Base-by-base conservation (phyloP, 2,329 filamentous ascomycete genomes). In the Microsporum audouinii region DNA sequence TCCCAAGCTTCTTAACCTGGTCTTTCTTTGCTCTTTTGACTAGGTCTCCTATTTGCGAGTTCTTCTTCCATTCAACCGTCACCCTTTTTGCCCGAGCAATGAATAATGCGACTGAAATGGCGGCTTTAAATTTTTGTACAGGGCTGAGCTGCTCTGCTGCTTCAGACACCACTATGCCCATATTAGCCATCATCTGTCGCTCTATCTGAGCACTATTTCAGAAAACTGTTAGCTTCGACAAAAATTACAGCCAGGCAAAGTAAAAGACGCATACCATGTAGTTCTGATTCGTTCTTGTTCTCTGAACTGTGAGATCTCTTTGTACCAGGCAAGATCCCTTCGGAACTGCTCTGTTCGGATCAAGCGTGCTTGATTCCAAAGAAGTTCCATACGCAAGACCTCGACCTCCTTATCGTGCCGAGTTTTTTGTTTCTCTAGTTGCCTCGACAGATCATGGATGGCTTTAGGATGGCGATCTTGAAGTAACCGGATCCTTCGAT, bases 301-400 rank as follows among this genome's bases (percentile, higher is more conserved):
- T 68, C 90, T 91, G 68, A 95, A 84, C 67, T 91, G 85, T 75
- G 96, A 84, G 73, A 89, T 91, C 66, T 82, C 84, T 80, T 99
- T 99, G 65, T 89, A 89, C 76, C 87, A 95, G 6, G 88, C 88
- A 36, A 92, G 83, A 68, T 91, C 89, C 64, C 82, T 81, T 47
- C 94, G 83, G 75, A 97, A 86, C 58, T 82, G 84, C 67, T 89
- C 84, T 74, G 96, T 92, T 36, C 94, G 83, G 71, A 84, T 82
- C 77, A 88, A 88, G 59, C 87, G 84, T 1, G 89, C 89, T 68
- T 91, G 85, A 72, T 97, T 84, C 85, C 89, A 97, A 69, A 91
- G 84, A 71, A 97, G 92, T 75, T 97, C 91, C 76, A 94, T 88
- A 59, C 84, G 83, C 70, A 97, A 80, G 17, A 92, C 92, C 66